A percentile compares a stretch with the other conserved stretches of the same genome.
These are phyloP conservation scores for Acanthamoeba lenticulata DNA, from an alignment of 208 protist species.

Conservation along the genomic window DNA sequence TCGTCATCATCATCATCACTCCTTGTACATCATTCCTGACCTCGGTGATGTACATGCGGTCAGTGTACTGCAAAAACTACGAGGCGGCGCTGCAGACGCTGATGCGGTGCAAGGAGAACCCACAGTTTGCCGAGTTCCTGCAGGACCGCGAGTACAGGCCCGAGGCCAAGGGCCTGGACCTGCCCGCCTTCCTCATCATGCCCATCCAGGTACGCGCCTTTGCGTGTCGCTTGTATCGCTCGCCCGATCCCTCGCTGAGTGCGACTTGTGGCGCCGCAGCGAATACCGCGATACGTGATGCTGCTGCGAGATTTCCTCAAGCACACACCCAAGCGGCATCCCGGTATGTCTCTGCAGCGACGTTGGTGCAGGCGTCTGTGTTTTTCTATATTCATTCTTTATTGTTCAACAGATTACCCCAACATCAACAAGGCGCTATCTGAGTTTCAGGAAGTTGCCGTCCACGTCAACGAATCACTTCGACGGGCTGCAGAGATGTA, in stretches of 20 bases:
- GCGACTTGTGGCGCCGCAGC: neutral
- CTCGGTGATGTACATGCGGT: too few species aligned
- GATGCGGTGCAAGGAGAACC: neutral
- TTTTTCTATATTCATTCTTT: too few species aligned
- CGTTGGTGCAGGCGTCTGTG: neutral
- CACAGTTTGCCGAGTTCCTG: neutral
- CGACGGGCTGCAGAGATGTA: neutral
- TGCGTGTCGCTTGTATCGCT: neutral
- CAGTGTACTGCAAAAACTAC: slow-evolving; percentile 10
- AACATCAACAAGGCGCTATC: neutral
- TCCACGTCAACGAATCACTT: neutral
- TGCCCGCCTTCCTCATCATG: slow-evolving; percentile 15
- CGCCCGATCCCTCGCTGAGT: neutral
- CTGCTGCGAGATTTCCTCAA: slow-evolving; percentile 25
- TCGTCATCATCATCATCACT: neutral
- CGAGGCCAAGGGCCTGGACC: neutral
- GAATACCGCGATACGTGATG: slow-evolving; percentile 38
- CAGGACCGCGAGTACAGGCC: neutral
- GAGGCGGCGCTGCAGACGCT: neutral
- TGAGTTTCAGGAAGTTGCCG: slow-evolving; percentile 15
- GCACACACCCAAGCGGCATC: neutral
- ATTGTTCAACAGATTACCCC: neutral
- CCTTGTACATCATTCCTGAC: neutral
- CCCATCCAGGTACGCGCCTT: neutral
- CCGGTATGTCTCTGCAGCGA: neutral